Evolutionary conservation across 176 grass and related monocot genomes (phyloP).

Genomic region (Oryza meyeriana): DNA sequence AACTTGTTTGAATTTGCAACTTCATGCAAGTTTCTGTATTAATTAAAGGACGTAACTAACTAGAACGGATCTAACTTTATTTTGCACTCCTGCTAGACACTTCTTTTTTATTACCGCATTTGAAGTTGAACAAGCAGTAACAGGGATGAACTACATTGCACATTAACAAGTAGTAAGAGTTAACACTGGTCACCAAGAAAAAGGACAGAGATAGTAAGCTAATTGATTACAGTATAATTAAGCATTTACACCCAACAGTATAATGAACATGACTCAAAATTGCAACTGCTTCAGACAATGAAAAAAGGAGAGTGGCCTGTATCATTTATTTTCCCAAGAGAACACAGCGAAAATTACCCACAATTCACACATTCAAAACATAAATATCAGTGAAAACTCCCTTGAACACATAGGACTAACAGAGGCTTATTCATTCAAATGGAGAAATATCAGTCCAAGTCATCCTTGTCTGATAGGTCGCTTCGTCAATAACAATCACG

Average conservation of each 20-base stretch:
- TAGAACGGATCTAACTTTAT: slow-evolving; percentile 14
- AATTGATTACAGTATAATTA: slow-evolving; percentile 21
- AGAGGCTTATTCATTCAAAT: not conserved
- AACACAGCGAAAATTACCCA: not conserved
- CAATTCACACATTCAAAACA: not conserved
- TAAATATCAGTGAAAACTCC: not conserved
- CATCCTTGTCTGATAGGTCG: not conserved
- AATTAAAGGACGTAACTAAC: slow-evolving; percentile 11
- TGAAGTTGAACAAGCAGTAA: not conserved
- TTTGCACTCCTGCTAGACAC: not conserved
- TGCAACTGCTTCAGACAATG: slow-evolving; percentile 13
- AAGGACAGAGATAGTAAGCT: not conserved
- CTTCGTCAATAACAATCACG: not conserved
- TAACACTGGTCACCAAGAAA: not conserved
- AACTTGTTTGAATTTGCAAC: slow-evolving; percentile 44
- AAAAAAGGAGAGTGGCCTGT: not conserved
- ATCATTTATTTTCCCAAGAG: not conserved
- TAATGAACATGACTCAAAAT: slow-evolving; percentile 12
- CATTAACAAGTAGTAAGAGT: not conserved
- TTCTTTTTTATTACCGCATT: not conserved
- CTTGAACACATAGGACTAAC: not conserved
- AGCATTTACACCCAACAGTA: not conserved
- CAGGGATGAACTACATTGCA: not conserved
- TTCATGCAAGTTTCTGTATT: slow-evolving; percentile 23
- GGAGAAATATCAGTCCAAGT: not conserved